Percentiles rank a stretch among this genome's conserved stretches.
These are phyloP conservation scores for Trichoderma atrobrunneum DNA, from an alignment of 2,329 filamentous ascomycete species.

Conservation along the genomic window DNA sequence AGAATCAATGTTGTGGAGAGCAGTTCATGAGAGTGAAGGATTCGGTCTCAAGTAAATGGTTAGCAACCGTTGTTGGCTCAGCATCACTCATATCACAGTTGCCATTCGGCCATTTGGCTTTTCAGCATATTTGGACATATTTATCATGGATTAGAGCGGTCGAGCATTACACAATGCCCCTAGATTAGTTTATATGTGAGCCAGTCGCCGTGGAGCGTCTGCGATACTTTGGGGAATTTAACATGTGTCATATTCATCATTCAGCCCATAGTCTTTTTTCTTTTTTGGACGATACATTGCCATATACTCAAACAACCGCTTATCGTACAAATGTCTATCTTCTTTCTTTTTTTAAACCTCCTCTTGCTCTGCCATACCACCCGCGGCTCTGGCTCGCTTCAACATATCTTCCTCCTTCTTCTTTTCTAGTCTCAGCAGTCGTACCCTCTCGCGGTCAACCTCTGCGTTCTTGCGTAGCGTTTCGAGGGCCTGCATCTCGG, in stretches of 20 bases:
- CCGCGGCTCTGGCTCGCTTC: constrained; percentile 40
- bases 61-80: background rate
- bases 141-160: background rate
- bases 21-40: constrained; percentile 85
- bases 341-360: constrained; percentile 24
- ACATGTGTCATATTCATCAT: constrained; percentile 17
- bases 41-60: constrained; percentile 74
- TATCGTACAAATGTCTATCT: constrained; percentile 30
- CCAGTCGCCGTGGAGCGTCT: background rate
- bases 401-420: constrained; percentile 58
- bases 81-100: background rate
- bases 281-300: constrained; percentile 11
- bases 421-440: constrained; percentile 53
- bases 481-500: constrained; percentile 56
- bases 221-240: background rate
- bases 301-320: constrained; percentile 24
- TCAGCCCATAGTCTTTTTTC: background rate
- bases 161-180: background rate
- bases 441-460: constrained; percentile 53
- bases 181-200: background rate
- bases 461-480: constrained; percentile 51
- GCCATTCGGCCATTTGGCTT: background rate
- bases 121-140: background rate
- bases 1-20: constrained; percentile 73
- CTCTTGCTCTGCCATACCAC: constrained; percentile 37